phyloP scores from a whole-genome alignment of 2,329 filamentous ascomycete species.

The Shiraia sp. region DNA sequence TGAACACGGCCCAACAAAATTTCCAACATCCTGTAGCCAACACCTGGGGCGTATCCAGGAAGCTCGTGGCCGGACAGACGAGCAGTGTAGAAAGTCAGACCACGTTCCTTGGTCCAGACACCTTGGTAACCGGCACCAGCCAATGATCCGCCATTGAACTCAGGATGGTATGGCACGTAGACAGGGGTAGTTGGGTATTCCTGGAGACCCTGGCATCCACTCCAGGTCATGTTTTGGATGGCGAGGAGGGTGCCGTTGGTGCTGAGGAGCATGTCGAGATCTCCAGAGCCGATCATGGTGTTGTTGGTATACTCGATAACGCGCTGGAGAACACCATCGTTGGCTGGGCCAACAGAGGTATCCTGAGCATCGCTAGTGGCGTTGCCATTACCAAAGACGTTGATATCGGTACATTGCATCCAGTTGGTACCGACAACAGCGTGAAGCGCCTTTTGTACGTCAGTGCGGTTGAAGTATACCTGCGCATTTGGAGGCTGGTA shows the following conservation, averaged over 20 bases:
- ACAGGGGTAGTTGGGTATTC: conserved; percentile 47
- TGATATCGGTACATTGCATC: conserved; percentile 46
- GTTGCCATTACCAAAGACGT: conserved; percentile 48
- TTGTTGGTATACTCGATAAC: conserved; percentile 59
- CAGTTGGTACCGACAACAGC: conserved; percentile 50
- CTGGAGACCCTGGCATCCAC: conserved; percentile 53
- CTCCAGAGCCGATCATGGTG: conserved; percentile 54
- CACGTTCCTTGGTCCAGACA: conserved; percentile 48
- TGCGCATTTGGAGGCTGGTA: conserved; percentile 46
- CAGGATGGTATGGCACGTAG: conserved; percentile 51
- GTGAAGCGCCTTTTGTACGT: conserved; percentile 56
- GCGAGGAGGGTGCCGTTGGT: conserved; percentile 58
- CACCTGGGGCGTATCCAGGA: conserved; percentile 49
- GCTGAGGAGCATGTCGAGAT: conserved; percentile 54
- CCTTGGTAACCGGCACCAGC: conserved; percentile 49
- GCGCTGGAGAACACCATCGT: conserved; percentile 48
- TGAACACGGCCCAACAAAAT: conserved; percentile 47
- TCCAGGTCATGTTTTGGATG: conserved; percentile 60
- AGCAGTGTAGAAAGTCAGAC: conserved; percentile 51
- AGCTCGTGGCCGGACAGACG: conserved; percentile 49
- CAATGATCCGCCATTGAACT: conserved; percentile 45
- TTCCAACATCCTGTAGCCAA: conserved; percentile 49
- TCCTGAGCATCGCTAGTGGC: conserved; percentile 33
- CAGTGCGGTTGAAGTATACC: conserved; percentile 58
- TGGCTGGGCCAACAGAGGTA: conserved; percentile 44